Evolutionary conservation across 306 rosid species (phyloP), one percentile per base, ranked within the genome.

Genomic region (Lathyrus aphaca): DNA sequence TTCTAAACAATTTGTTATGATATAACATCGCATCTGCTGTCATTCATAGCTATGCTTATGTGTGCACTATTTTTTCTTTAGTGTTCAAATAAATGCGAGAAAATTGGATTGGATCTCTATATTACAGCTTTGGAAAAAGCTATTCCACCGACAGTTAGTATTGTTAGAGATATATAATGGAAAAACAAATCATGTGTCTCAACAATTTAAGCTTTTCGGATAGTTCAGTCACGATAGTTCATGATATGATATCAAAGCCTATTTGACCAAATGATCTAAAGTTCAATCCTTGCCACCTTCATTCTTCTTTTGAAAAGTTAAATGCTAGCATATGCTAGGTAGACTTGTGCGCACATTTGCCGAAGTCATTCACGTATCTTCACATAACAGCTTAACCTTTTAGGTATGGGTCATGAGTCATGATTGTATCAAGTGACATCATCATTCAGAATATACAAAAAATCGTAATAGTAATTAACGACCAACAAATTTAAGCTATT

Each of bases 41-140:
- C 46, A 25, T 42, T n/a, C 50, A 18, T 55, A 64, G 14, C 62
- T n/a, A 32, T 46, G n/a, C 30, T 32, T 11, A 21, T 53, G 30
- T 19, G 58, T 19, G 59, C 30, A 53, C 15, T 53, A 53, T 53
- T 53, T 53, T 53, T 53, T 4, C 51, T 69, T 46, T 46, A 64
- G 5, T 70, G 17, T 56, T 77, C 54, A 64, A 64, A 57, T 21
- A 48, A 48, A 51, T 44, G 13, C 11, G 62, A 60, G n/a, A 19
- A 32, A 44, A 55, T 44, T 64, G 62, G 42, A 35, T 44, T 29
- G 5, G 37, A 40, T 58, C 45, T 51, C 21, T 9, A 32, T 67
- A 21, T 29, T 42, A 3, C 25, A 29, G 58, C 61, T 61, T 50
- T 51, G 16, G 35, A 21, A 10, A 46, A 32, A 32, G 54, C 30